A percentile compares a stretch with the other conserved stretches of the same genome.
Evolutionary conservation across 805 yeast genomes (phyloP).

Genomic region (Clavispora carvajalis): DNA sequence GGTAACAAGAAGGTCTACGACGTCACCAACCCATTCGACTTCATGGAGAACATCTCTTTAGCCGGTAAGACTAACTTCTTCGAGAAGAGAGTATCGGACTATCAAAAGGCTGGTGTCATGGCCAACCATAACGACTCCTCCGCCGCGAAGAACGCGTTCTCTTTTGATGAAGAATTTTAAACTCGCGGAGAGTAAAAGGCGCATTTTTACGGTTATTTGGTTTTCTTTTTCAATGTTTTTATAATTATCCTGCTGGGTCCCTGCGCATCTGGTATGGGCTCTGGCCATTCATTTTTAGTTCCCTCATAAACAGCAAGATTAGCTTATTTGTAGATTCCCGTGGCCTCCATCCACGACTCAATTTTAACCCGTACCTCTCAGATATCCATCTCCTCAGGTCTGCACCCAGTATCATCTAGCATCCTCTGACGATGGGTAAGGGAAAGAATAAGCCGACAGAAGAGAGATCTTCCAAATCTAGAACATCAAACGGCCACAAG

Average conservation of each 20-base stretch:
- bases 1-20: conserved; percentile 89
- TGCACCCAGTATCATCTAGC: neutral
- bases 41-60: conserved; percentile 97
- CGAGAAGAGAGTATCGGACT: conserved; percentile 97
- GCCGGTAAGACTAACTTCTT: conserved; percentile 99
- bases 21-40: conserved; percentile 91
- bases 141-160: conserved; percentile 53
- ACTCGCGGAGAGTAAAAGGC: neutral
- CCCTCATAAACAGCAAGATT: neutral
- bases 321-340: neutral
- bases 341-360: too few relatives aligned
- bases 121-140: conserved; percentile 55
- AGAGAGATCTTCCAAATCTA: conserved; percentile 26
- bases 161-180: conserved; percentile 89
- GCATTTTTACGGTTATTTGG: neutral
- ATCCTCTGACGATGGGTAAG: conserved; percentile 41
- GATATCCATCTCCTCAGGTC: neutral
- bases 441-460: conserved; percentile 51
- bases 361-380: neutral
- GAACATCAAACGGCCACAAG: conserved; percentile 53
- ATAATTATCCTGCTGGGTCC: conserved; percentile 10
- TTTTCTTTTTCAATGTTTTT: conserved; percentile 1
- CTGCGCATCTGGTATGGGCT: conserved; percentile 12
- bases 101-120: conserved; percentile 99
- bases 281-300: conserved; percentile 8